phyloP scores from a whole-genome alignment of 2,329 filamentous ascomycete genomes.

The Volutella citrinella region DNA sequence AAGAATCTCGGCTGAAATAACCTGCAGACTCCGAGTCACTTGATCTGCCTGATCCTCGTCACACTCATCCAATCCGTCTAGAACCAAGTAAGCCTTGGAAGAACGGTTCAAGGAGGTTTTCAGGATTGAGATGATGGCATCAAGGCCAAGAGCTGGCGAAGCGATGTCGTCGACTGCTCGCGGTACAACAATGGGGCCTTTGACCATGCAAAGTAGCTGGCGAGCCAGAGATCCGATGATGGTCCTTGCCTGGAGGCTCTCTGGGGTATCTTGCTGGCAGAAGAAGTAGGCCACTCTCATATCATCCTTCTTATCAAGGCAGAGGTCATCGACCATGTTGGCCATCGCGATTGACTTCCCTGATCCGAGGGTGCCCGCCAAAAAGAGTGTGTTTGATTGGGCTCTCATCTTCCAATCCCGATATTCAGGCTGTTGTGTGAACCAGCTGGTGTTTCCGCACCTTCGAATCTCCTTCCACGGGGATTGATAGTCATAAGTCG shows the following conservation, averaged over 20 bases:
- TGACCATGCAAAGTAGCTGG: conserved; percentile 30
- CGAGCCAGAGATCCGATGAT: conserved; percentile 32
- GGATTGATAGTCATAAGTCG: conserved; percentile 36
- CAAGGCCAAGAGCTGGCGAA: neutral
- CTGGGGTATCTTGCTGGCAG: conserved; percentile 26
- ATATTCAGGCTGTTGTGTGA: conserved; percentile 18
- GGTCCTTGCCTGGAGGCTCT: conserved; percentile 25
- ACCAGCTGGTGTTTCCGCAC: conserved; percentile 30
- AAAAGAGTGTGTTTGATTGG: conserved; percentile 27
- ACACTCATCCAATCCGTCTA: conserved; percentile 20
- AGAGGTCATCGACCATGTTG: conserved; percentile 39
- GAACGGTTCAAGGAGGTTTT: neutral
- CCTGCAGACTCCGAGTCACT: neutral
- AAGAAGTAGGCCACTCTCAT: conserved; percentile 31
- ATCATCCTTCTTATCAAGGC: conserved; percentile 8
- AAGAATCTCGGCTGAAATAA: neutral
- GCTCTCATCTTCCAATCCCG: conserved; percentile 11
- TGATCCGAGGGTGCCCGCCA: conserved; percentile 38
- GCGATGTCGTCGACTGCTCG: neutral
- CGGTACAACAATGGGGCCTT: neutral
- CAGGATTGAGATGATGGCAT: conserved; percentile 1
- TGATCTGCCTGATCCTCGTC: neutral
- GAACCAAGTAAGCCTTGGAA: conserved; percentile 2
- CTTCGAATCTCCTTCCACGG: conserved; percentile 42
- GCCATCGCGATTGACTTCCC: conserved; percentile 44